Evolutionary conservation across 2,329 filamentous ascomycete genomes (phyloP).

Genomic region (Ploettnerulaceae sp.): DNA sequence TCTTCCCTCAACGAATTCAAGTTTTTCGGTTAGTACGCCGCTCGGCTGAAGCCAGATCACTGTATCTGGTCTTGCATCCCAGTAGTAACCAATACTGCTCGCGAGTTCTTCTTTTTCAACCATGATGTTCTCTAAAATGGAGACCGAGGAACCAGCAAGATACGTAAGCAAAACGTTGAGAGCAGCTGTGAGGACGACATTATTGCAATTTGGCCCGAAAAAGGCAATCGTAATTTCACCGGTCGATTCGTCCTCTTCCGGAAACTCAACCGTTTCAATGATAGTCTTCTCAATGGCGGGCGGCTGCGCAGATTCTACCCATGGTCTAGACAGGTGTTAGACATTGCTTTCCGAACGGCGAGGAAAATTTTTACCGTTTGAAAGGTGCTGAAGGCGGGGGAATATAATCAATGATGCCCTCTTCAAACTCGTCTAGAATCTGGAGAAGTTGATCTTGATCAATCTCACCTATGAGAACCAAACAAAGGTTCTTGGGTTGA

Average conservation of each 20-base stretch:
- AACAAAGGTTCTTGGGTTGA: conserved; percentile 88
- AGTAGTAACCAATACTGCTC: conserved; percentile 76
- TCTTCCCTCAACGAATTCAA: conserved; percentile 77
- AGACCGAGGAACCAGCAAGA: conserved; percentile 87
- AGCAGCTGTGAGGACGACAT: conserved; percentile 63
- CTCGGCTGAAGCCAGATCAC: conserved; percentile 83
- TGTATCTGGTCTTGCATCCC: conserved; percentile 73
- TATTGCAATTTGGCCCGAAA: conserved; percentile 77
- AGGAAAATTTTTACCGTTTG: conserved; percentile 40
- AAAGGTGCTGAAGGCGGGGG: conserved; percentile 72
- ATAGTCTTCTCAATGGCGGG: conserved; percentile 66
- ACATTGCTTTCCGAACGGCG: not conserved
- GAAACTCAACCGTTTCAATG: conserved; percentile 80
- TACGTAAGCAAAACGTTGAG: conserved; percentile 79
- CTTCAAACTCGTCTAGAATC: conserved; percentile 84
- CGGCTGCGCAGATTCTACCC: conserved; percentile 81
- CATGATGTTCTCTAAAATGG: conserved; percentile 82
- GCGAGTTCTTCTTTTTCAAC: conserved; percentile 92
- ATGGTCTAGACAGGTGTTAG: conserved; percentile 50
- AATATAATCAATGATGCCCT: conserved; percentile 76
- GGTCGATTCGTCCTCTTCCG: conserved; percentile 91
- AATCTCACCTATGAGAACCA: conserved; percentile 88
- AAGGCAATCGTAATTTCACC: conserved; percentile 85
- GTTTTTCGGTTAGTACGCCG: conserved; percentile 80
- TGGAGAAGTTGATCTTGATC: conserved; percentile 74